These are phyloP conservation scores for Begonia masoniana DNA, from an alignment of 306 rosid species.

Conservation along the genomic window DNA sequence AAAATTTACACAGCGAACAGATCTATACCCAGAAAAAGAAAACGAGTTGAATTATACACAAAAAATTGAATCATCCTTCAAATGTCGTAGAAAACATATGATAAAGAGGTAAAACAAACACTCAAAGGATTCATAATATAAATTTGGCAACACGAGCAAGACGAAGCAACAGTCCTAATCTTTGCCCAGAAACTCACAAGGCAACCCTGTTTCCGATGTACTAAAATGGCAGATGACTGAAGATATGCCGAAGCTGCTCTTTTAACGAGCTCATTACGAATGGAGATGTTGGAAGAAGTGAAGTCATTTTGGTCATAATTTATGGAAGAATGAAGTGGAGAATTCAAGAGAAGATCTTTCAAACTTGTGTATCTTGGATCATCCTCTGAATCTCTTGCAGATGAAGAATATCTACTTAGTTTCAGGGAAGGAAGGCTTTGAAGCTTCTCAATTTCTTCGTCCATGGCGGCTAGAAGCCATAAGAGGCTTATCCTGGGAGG, in stretches of 20 bases:
- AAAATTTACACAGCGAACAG: no score
- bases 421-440: conserved; percentile 13
- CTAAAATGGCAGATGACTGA: conserved; percentile 33
- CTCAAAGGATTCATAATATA: conserved; percentile 14
- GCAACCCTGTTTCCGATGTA: conserved; percentile 21
- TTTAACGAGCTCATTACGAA: conserved; percentile 44
- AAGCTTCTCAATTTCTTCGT: conserved; percentile 15
- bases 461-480: conserved; percentile 22
- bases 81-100: conserved; percentile 21
- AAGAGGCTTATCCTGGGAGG: conserved; percentile 9
- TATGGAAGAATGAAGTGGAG: conserved; percentile 15
- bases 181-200: conserved; percentile 32
- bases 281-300: conserved; percentile 29
- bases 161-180: conserved; percentile 15
- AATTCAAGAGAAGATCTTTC: conserved; percentile 38
- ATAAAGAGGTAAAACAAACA: conserved; percentile 30
- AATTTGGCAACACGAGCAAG: conserved; percentile 25
- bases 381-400: conserved; percentile 13
- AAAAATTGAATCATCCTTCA: background rate
- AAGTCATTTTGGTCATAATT: conserved; percentile 28
- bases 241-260: conserved; percentile 57
- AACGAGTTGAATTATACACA: no score
- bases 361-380: conserved; percentile 48
- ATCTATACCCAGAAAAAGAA: no score
- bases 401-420: conserved; percentile 12